Evolutionary conservation across 2,329 filamentous ascomycete species (phyloP), one percentile per base, ranked within the genome.

Genomic region (Pestalotiopsis sp.): DNA sequence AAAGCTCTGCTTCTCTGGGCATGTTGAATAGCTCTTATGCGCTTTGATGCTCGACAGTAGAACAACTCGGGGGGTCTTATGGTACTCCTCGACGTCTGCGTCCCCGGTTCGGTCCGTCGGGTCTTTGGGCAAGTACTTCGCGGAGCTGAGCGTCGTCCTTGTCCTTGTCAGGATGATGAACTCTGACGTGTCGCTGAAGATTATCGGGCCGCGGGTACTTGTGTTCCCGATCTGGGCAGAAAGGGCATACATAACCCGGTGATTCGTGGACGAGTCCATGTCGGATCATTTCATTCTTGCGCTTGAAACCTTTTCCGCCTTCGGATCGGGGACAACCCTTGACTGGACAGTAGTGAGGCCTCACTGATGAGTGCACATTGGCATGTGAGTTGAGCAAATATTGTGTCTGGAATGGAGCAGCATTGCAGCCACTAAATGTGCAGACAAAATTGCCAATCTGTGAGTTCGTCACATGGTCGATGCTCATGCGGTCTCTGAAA

Each of bases 141-240:
- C 94, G 88, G 56, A 99, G 83, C 67, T 86, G 81, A 0, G 92
- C 90, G 76, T 98, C 95, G 74, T 98, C 94, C 79, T 94, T 95
- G 78, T 93, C 91, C 79, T 94, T 96, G 76, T 98, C 95, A 52
- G 91, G 84, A 78, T 98, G 96, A 78, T 98, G 95, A 57, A 96
- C 94, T 67, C 94, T 90, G 41, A 98, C 96, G 80, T 99, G 96
- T 79, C 94, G 90, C 84, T 98, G 95, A 68, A 99, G 83, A 84
- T 98, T 98, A 79, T 99, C 96, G 41, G 96, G 96, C 74, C 96
- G 87, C 4, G 96, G 96, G 79, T 98, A 98, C 78, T 92, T 95
- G 80, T 98, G 95, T 78, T 98, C 94, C 73, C 94, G 88, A 76
- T 97, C 94, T 1, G 94, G 93, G 79, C 96, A 99, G 78, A 98